These are phyloP conservation scores for Nicotiana paniculata DNA, from an alignment of 257 asterid species.

Conservation along the genomic window DNA sequence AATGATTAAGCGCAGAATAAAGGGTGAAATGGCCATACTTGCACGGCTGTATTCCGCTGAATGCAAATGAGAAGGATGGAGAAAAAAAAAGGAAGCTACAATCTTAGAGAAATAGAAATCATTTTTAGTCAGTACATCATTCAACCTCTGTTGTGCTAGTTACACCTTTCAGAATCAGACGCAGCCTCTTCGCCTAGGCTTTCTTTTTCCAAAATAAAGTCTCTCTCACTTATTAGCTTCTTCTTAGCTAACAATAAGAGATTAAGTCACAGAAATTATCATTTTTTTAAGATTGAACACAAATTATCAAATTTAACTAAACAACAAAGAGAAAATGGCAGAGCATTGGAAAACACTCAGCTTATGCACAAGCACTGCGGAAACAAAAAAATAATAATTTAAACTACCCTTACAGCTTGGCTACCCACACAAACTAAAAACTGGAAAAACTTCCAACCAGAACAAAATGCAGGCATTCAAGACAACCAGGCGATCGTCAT, in stretches of 20 bases:
- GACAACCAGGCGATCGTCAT: background rate
- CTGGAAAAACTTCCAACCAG: background rate
- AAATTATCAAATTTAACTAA: background rate
- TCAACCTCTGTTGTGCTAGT: background rate
- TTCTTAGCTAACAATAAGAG: too few species aligned
- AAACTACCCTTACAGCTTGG: background rate
- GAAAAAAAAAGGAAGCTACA: background rate
- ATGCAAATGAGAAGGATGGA: background rate
- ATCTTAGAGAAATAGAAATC: background rate
- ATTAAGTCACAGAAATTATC: background rate
- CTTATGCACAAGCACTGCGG: background rate
- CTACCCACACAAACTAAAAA: background rate
- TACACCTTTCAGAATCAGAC: background rate
- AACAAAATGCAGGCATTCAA: background rate
- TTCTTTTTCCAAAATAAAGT: background rate
- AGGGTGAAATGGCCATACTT: background rate
- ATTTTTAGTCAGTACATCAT: background rate
- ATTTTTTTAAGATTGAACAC: too few species aligned
- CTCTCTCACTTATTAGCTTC: background rate
- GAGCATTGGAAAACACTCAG: background rate
- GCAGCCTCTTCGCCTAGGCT: background rate
- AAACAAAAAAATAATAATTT: background rate
- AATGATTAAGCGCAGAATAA: background rate
- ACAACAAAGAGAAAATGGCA: background rate
- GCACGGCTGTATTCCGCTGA: background rate